Conservation (phyloP, 495 filamentous ascomycete species). For the Entonaema liquescens region DNA sequence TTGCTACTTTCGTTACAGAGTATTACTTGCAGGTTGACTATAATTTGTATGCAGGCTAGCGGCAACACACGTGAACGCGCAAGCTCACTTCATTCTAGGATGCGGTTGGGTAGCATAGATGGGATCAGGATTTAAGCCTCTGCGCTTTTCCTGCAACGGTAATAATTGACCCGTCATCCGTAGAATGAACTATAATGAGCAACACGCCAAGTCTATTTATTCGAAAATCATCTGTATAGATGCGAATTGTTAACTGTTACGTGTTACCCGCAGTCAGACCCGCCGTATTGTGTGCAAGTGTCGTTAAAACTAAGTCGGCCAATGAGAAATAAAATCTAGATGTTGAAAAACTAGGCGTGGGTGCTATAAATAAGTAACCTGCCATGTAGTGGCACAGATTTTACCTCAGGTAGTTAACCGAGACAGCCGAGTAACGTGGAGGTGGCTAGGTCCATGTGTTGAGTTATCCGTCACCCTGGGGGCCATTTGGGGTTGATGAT, state of each 20-base stretch:
- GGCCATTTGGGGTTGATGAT: conserved; percentile 32
- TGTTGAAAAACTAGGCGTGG: neutral
- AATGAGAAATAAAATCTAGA: conserved; percentile 10
- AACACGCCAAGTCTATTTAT: neutral
- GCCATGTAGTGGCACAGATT: conserved; percentile 26
- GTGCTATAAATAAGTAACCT: conserved; percentile 36
- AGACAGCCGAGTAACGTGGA: conserved; percentile 28
- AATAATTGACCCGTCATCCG: neutral
- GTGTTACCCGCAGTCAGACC: neutral
- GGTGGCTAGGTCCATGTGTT: conserved; percentile 11
- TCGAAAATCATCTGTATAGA: neutral
- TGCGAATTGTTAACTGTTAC: neutral
- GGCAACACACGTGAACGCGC: conserved; percentile 36
- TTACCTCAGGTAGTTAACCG: conserved; percentile 21
- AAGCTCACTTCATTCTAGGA: conserved; percentile 24
- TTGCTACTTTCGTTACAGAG: conserved; percentile 21
- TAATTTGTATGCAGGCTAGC: conserved; percentile 19
- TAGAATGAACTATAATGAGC: conserved; percentile 6
- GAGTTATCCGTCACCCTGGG: conserved; percentile 5
- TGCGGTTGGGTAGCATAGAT: conserved; percentile 29
- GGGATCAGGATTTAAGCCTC: conserved; percentile 36
- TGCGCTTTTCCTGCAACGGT: conserved; percentile 12
- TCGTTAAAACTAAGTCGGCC: conserved; percentile 30
- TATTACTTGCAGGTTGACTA: conserved; percentile 15
- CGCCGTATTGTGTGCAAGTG: neutral